These are phyloP conservation scores for Spinacia oleracea DNA, from an alignment of 179 eudicot species.

Conservation along the genomic window DNA sequence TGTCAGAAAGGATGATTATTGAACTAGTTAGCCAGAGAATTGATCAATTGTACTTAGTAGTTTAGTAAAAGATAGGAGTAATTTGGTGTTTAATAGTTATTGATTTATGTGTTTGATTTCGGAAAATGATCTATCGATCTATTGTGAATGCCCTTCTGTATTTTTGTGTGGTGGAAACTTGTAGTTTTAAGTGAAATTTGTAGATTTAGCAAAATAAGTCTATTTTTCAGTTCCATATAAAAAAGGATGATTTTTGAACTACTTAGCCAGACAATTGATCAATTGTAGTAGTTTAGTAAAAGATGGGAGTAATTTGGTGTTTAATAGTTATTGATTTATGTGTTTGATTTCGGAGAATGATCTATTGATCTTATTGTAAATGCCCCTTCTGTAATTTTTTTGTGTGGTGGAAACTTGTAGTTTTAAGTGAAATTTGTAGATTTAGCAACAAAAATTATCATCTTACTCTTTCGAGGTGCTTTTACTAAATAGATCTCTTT, in stretches of 20 bases:
- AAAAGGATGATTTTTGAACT: neutral
- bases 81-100: neutral
- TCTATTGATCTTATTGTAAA: neutral
- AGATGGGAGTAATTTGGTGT: neutral
- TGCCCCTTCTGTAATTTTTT: neutral
- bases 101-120: neutral
- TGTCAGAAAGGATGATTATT: neutral
- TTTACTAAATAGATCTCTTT: constrained; percentile 6
- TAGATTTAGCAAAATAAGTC: no score
- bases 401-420: no score
- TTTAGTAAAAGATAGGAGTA: neutral
- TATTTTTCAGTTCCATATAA: neutral
- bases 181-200: no score
- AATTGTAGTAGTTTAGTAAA: neutral
- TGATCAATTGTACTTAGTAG: neutral
- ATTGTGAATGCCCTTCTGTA: neutral
- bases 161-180: neutral
- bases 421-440: neutral
- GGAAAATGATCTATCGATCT: neutral
- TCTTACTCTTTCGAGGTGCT: neutral
- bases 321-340: neutral
- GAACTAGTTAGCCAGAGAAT: neutral
- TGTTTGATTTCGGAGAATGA: neutral
- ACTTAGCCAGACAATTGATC: neutral
- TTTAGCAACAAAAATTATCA: neutral